Conservation (phyloP, 108 stramenopile species). For the Bacterosira constricta region DNA sequence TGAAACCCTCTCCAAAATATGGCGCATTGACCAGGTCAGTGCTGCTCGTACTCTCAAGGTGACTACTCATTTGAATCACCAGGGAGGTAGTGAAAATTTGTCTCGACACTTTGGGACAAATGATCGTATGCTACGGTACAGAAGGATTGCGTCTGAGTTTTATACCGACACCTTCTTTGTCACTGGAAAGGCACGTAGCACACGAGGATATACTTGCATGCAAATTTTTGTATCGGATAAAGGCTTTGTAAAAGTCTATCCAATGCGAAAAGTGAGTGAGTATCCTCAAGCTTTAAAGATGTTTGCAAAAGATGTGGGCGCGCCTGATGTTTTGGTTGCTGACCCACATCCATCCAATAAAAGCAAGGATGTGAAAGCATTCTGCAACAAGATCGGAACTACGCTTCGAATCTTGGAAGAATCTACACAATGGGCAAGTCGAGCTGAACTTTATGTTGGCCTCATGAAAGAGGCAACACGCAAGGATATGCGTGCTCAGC, state of each 20-base stretch:
- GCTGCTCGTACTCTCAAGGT: no score
- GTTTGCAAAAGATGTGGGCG: neutral
- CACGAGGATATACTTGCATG: no score
- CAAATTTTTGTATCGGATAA: no score
- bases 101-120: no score
- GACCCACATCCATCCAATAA: conserved; percentile 13
- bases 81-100: no score
- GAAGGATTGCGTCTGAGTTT: no score
- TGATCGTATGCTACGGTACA: no score
- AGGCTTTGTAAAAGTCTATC: neutral
- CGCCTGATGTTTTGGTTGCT: neutral
- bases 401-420: conserved; percentile 11
- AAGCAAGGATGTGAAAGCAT: neutral
- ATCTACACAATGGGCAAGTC: conserved; percentile 29
- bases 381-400: conserved; percentile 21
- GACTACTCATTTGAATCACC: no score
- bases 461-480: conserved; percentile 37
- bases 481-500: conserved; percentile 4
- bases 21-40: no score
- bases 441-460: conserved; percentile 35
- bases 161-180: no score
- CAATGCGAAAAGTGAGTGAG: neutral
- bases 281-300: neutral
- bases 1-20: no score
- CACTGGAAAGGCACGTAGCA: no score